These are phyloP conservation scores for Ophiostoma montium DNA, from an alignment of 2,329 filamentous ascomycete genomes.

Conservation along the genomic window DNA sequence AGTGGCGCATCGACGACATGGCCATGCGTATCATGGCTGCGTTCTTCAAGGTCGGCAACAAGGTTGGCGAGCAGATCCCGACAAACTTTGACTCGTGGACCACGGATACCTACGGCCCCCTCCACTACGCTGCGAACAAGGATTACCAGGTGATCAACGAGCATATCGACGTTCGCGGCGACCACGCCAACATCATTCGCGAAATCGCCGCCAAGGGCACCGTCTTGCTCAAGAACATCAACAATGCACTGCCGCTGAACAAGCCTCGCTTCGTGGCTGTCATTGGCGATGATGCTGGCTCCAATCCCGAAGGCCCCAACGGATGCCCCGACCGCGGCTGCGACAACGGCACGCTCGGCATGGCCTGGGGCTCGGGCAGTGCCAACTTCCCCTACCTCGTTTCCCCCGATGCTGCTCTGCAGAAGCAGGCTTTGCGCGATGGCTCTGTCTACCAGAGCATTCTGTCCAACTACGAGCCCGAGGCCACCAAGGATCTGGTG, in stretches of 20 bases:
- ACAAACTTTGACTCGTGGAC: slow-evolving; percentile 90
- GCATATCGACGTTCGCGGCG: slow-evolving; percentile 67
- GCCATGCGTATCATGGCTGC: slow-evolving; percentile 38
- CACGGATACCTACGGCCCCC: slow-evolving; percentile 55
- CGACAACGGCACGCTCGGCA: slow-evolving; percentile 48
- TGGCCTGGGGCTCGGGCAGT: slow-evolving; percentile 69
- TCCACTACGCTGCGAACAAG: slow-evolving; percentile 50
- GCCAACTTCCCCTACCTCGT: slow-evolving; percentile 63
- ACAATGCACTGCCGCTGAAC: slow-evolving; percentile 60
- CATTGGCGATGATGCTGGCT: slow-evolving; percentile 71
- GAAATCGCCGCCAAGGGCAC: slow-evolving; percentile 66
- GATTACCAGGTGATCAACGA: slow-evolving; percentile 51
- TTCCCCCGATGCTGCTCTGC: slow-evolving; percentile 58
- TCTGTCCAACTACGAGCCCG: slow-evolving; percentile 48
- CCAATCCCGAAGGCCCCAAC: slow-evolving; percentile 63
- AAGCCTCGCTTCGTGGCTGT: slow-evolving; percentile 63
- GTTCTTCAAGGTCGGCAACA: slow-evolving; percentile 49
- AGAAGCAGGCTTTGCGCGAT: slow-evolving; percentile 45
- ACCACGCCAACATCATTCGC: slow-evolving; percentile 61
- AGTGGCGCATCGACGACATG: slow-evolving; percentile 65
- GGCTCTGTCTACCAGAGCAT: slow-evolving; percentile 50
- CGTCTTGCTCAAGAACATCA: slow-evolving; percentile 78
- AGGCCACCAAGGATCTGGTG: slow-evolving; percentile 46
- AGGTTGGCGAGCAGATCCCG: slow-evolving; percentile 29
- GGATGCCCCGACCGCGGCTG: slow-evolving; percentile 57